A percentile compares a stretch with the other conserved stretches of the same genome.
Evolutionary conservation across 345 rosid species (phyloP).

Genomic region (Gynandropsis gynandra): DNA sequence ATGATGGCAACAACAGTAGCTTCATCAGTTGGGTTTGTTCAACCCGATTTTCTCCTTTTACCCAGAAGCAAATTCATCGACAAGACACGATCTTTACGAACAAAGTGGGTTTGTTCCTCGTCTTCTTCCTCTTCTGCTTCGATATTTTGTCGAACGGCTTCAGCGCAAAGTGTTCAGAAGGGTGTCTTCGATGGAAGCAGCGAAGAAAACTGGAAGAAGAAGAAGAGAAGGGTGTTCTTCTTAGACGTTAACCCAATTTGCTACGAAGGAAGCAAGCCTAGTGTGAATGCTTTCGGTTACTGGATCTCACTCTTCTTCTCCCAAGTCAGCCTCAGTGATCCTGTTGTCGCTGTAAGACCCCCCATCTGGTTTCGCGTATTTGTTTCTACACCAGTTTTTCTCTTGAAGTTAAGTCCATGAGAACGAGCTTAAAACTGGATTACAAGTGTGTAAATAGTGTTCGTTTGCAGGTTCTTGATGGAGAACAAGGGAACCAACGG

Average conservation of each 20-base stretch:
- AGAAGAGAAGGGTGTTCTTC: slow-evolving; percentile 73
- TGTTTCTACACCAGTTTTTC: background rate
- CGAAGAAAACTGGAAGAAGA: slow-evolving; percentile 20
- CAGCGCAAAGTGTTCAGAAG: slow-evolving; percentile 22
- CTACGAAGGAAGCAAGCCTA: slow-evolving; percentile 70
- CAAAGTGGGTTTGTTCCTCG: slow-evolving; percentile 14
- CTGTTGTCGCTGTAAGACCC: slow-evolving; percentile 71
- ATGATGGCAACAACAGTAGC: slow-evolving; percentile 18
- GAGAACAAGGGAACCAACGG: slow-evolving; percentile 59
- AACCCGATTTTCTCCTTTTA: slow-evolving; percentile 13
- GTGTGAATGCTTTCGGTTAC: slow-evolving; percentile 56
- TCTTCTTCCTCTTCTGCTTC: slow-evolving; percentile 13
- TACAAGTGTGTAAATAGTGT: slow-evolving; percentile 9
- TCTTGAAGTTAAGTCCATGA: background rate
- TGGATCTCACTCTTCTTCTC: slow-evolving; percentile 87
- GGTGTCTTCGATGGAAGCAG: slow-evolving; percentile 13
- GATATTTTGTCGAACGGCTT: slow-evolving; percentile 46
- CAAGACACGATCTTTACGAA: background rate
- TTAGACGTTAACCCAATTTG: slow-evolving; percentile 88
- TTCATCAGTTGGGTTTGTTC: slow-evolving; percentile 11
- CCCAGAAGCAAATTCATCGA: slow-evolving; percentile 8
- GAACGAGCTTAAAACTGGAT: background rate
- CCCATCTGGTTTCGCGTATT: background rate
- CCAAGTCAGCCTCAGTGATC: slow-evolving; percentile 70
- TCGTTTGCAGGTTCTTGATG: slow-evolving; percentile 70